These are phyloP conservation scores for Cymodocea nodosa DNA, from an alignment of 116 monocot genomes.

Conservation along the genomic window DNA sequence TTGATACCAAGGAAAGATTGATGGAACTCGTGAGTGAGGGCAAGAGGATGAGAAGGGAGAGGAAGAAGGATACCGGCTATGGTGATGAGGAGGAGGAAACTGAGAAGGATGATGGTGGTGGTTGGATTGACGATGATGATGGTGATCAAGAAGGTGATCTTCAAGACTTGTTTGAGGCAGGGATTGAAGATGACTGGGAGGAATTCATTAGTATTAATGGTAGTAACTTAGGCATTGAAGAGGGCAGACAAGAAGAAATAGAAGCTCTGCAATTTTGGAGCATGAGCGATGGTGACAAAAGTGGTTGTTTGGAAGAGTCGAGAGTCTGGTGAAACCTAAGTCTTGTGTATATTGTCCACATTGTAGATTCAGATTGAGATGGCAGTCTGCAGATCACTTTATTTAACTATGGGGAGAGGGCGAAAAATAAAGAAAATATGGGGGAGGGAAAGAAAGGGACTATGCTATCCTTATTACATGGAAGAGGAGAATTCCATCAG, in stretches of 20 bases:
- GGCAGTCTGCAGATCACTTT: no score
- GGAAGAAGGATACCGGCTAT: conserved; percentile 27
- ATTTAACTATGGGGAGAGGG: no score
- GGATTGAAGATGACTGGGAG: conserved; percentile 80
- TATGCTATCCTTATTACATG: no score
- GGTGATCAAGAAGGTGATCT: conserved; percentile 34
- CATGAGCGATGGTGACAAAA: background rate
- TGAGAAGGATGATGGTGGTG: conserved; percentile 11
- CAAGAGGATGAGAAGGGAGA: conserved; percentile 60
- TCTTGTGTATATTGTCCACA: no score
- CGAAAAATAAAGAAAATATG: no score
- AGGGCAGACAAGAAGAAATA: conserved; percentile 9
- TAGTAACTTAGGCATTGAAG: conserved; percentile 8
- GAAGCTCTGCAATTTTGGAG: conserved; percentile 55
- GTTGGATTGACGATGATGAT: conserved; percentile 9
- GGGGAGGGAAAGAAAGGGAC: no score
- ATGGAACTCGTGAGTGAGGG: conserved; percentile 59
- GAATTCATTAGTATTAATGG: conserved; percentile 19
- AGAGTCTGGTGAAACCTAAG: conserved; percentile 4
- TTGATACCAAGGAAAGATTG: conserved; percentile 32
- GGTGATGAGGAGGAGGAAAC: conserved; percentile 15
- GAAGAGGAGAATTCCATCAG: no score
- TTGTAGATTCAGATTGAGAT: no score
- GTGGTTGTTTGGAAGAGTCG: background rate
- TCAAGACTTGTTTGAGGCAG: conserved; percentile 48